Conservation (phyloP, 805 yeast species). For the Saturnispora diversa region DNA sequence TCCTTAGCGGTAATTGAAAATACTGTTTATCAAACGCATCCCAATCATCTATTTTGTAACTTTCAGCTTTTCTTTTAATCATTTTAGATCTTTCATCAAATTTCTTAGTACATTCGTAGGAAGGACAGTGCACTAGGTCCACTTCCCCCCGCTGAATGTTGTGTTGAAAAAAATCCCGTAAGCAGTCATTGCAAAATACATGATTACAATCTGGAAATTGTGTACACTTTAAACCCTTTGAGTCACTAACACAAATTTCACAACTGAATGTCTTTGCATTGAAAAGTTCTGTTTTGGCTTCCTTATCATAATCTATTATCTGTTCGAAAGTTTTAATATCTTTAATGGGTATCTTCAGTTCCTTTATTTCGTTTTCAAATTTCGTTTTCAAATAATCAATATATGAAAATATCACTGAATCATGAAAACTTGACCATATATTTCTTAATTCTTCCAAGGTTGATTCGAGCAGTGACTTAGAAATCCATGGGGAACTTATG, state of each 20-base stretch:
- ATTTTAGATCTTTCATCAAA: slow-evolving; percentile 17
- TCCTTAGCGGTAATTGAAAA: slow-evolving; percentile 36
- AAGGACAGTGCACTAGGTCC: slow-evolving; percentile 50
- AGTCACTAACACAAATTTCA: slow-evolving; percentile 47
- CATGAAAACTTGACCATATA: slow-evolving; percentile 10
- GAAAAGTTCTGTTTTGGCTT: slow-evolving; percentile 25
- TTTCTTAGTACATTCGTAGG: slow-evolving; percentile 36
- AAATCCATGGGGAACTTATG: slow-evolving; percentile 30
- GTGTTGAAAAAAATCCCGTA: slow-evolving; percentile 34
- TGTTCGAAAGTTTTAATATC: slow-evolving; percentile 10
- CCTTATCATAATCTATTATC: slow-evolving; percentile 15
- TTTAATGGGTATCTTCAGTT: slow-evolving; percentile 26
- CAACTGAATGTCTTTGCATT: slow-evolving; percentile 37
- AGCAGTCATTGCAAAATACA: slow-evolving; percentile 40
- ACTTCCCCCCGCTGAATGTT: slow-evolving; percentile 42
- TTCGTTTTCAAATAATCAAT: slow-evolving; percentile 14
- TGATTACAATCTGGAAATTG: slow-evolving; percentile 40
- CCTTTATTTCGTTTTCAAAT: slow-evolving; percentile 7
- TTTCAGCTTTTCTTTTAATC: slow-evolving; percentile 10
- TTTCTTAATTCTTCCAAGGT: slow-evolving; percentile 14
- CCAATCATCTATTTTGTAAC: slow-evolving; percentile 19
- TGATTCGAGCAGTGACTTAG: slow-evolving; percentile 15
- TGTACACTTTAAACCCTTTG: slow-evolving; percentile 37
- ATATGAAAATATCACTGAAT: slow-evolving; percentile 10
- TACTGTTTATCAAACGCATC: slow-evolving; percentile 30